Conservation (phyloP, 257 asterid genomes). For the Primulina huaijiensis region DNA sequence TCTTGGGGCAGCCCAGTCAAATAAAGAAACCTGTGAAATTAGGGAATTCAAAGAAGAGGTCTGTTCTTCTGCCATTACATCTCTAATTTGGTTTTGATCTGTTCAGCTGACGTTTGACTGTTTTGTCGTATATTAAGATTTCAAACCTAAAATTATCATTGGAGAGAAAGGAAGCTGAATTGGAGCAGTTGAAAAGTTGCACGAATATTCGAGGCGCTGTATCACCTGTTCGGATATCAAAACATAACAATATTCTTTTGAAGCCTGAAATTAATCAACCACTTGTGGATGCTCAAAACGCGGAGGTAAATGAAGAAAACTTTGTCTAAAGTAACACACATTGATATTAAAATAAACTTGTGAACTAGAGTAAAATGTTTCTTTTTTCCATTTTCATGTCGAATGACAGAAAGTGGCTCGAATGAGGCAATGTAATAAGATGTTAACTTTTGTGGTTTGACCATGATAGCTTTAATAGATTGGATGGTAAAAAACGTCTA, state of each 20-base stretch:
- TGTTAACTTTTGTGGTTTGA: background rate
- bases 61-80: conserved; percentile 22
- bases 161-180: conserved; percentile 83
- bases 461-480: conserved; percentile 3
- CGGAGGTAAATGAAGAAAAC: conserved; percentile 50
- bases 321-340: conserved; percentile 12
- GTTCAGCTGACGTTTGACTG: conserved; percentile 16
- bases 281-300: conserved; percentile 39
- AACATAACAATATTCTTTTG: conserved; percentile 12
- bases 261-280: conserved; percentile 56
- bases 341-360: background rate
- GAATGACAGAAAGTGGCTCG: background rate
- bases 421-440: background rate
- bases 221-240: too few relatives aligned
- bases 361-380: background rate
- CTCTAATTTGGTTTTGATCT: conserved; percentile 11
- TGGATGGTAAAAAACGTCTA: background rate
- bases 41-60: conserved; percentile 86
- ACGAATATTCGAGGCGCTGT: conserved; percentile 42
- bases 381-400: background rate
- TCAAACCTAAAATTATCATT: conserved; percentile 67
- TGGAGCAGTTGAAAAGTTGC: conserved; percentile 67
- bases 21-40: conserved; percentile 77
- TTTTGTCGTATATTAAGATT: conserved; percentile 45
- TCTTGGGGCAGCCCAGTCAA: conserved; percentile 82